Base-by-base conservation (phyloP, 2,329 filamentous ascomycete species). In the Botrytis cinerea region DNA sequence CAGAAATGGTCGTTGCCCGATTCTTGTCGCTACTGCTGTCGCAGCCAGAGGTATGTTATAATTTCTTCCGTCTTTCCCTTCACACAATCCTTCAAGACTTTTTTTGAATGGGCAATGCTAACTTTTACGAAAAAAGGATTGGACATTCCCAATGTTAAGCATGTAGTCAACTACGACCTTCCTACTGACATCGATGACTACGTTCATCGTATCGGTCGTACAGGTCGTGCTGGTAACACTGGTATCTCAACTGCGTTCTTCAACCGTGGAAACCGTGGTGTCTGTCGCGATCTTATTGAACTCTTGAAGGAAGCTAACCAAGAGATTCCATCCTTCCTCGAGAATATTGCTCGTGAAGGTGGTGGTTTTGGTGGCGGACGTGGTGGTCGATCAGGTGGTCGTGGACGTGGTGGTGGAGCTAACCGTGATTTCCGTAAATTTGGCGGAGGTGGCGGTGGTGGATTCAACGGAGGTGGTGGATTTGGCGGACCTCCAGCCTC, bases 111-210 rank as follows among this genome's bases (percentile, higher is more conserved):
- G 9, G 9, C 46, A 48, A 48, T 48, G 22, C 46, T 48, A 48
- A 48, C 22, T 48, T 48, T 35, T 35, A 35, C 35, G 5, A 35
- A 35, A 35, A 7, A 3, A 16, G 79, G 80, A 14, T 62, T 81
- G 22, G 95, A 98, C 87, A 98, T 99, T 60, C 94, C 95, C 20
- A 97, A 98, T 78, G 96, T 99, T 75, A 95, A 91, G 61, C 96
- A 99, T 85, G 96, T 99, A 67, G 91, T 99, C 88, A 99, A 99
- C 88, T 99, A 99, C 84, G 96, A 99, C 83, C 89, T 99, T n/a
- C 96, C 96, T 68, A 98, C 95, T 73, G 96, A 98, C 81, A 97
- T 98, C 80, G 96, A 98, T 81, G 96, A 98, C 84, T 99, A 99
- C 80, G 96, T 99, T 74, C 96, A 99, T 85, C 93, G 96, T 83